phyloP scores from a whole-genome alignment of 2,329 filamentous ascomycete genomes.

The Clarireedia homoeocarpa region DNA sequence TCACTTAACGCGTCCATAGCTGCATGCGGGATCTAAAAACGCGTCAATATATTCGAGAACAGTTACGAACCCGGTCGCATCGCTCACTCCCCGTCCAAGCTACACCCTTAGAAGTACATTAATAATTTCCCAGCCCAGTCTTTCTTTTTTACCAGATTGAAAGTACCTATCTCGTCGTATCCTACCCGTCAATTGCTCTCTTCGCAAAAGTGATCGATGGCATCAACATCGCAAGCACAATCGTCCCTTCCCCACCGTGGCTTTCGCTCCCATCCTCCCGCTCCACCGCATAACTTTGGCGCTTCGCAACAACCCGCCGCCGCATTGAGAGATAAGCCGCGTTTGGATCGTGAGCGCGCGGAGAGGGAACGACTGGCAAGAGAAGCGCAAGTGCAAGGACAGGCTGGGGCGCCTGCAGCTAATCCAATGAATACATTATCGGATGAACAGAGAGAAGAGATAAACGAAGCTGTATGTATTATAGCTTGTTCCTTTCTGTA shows the following conservation, averaged over 20 bases:
- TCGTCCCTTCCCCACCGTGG: constrained; percentile 40
- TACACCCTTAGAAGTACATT: neutral
- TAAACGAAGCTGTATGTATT: constrained; percentile 79
- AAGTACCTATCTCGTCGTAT: constrained; percentile 1
- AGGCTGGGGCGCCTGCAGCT: constrained; percentile 11
- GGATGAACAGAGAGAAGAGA: constrained; percentile 88
- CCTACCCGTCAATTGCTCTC: neutral
- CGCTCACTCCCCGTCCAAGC: neutral
- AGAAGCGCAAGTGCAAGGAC: constrained; percentile 11
- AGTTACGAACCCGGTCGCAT: no score
- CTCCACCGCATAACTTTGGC: constrained; percentile 23
- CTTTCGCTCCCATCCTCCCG: constrained; percentile 30
- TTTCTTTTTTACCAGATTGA: neutral
- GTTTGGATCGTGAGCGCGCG: constrained; percentile 33
- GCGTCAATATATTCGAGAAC: no score
- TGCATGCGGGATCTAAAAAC: no score
- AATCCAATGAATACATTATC: constrained; percentile 43
- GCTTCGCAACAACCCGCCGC: constrained; percentile 28
- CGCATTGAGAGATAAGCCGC: constrained; percentile 29
- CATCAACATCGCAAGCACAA: constrained; percentile 40
- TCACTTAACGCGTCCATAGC: no score
- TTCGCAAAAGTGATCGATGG: constrained; percentile 19
- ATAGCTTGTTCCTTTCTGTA: neutral
- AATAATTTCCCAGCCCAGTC: neutral
- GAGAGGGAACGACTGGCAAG: constrained; percentile 23